A percentile compares a stretch with the other conserved stretches of the same genome.
Conservation (phyloP, 345 rosid species). For the Pugionium dolabratum region DNA sequence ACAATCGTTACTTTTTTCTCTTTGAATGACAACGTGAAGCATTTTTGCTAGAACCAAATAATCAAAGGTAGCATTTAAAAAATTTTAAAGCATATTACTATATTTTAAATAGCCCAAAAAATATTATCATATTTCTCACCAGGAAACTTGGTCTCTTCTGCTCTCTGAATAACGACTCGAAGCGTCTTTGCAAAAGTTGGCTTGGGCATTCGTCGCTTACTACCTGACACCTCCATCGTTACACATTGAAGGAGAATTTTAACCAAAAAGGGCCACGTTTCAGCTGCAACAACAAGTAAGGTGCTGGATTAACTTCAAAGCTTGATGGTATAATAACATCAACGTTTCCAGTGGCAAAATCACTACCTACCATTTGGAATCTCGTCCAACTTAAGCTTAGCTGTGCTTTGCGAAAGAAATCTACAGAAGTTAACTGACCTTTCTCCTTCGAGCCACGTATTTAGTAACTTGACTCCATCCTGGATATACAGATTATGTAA, state of each 20-base stretch:
- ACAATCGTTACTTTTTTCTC: slow-evolving; percentile 6
- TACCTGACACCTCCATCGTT: slow-evolving; percentile 65
- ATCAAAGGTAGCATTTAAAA: not conserved
- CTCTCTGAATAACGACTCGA: slow-evolving; percentile 66
- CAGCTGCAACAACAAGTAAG: slow-evolving; percentile 62
- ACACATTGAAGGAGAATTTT: slow-evolving; percentile 69
- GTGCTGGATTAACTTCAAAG: slow-evolving; percentile 20
- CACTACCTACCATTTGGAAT: slow-evolving; percentile 67
- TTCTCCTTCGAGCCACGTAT: slow-evolving; percentile 79
- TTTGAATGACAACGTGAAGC: slow-evolving; percentile 52
- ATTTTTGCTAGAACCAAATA: slow-evolving; percentile 48
- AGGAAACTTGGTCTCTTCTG: slow-evolving; percentile 65
- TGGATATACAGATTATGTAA: slow-evolving; percentile 33
- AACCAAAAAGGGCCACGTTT: slow-evolving; percentile 83
- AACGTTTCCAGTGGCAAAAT: slow-evolving; percentile 4
- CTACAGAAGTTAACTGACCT: slow-evolving; percentile 62
- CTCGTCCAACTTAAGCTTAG: slow-evolving; percentile 61
- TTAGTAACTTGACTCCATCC: slow-evolving; percentile 87
- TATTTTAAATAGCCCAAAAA: not conserved
- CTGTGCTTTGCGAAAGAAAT: slow-evolving; percentile 64
- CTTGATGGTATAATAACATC: slow-evolving; percentile 3
- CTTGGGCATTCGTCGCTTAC: slow-evolving; percentile 74
- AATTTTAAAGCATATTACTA: slow-evolving; percentile 6
- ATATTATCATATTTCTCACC: slow-evolving; percentile 46
- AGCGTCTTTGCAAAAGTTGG: slow-evolving; percentile 63